Base-by-base conservation (phyloP, 192 early-diverging fungal genomes). In the Spizellomyces punctatus region DNA sequence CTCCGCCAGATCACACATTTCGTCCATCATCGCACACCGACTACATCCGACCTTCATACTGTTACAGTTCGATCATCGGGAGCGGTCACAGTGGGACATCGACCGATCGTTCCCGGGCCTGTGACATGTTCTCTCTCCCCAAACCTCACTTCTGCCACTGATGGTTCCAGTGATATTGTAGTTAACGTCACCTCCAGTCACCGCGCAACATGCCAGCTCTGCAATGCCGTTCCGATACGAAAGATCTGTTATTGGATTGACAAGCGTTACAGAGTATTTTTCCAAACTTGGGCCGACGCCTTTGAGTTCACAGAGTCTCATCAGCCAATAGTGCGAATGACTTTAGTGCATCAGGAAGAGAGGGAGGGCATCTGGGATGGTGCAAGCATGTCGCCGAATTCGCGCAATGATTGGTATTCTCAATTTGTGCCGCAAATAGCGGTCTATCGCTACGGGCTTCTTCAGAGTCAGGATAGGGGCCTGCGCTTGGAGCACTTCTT, bases 241-340 rank as follows among this genome's bases (percentile, higher is more conserved):
- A 63, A 71, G 69, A 71, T 71, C 52, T 47, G 22, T 10, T 62
- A 21, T 10, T 63, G 69, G 58, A 49, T 63, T 21, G 69, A 71
- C 47, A 71, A 71, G 69, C 57, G 47, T 12, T 71, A 50, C 64
- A 50, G 69, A 7, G 69, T 71, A n/a, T 64, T 72, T 56, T 72
- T 56, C 42, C 71, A 64, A 54, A 50, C 71, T 10, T 64, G 62
- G 71, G 36, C 21, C 9, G 60, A 63, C 61, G 12, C 14, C 6
- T 72, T 50, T 56, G 71, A 27, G 36, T 49, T 63, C 50, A 41
- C 16, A 58, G 46, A 52, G 50, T 10, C 55, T 5, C 44, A 42
- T 10, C 60, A 44, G 8, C 42, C 61, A 14, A 47, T 58, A 8
- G 50, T 64, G 22, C 62, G 27, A 14, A 36, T 64, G 14, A 55